Percentiles rank a stretch among this genome's conserved stretches.
Conservation (phyloP, 208 protist genomes). For the Acanthamoeba quina region DNA sequence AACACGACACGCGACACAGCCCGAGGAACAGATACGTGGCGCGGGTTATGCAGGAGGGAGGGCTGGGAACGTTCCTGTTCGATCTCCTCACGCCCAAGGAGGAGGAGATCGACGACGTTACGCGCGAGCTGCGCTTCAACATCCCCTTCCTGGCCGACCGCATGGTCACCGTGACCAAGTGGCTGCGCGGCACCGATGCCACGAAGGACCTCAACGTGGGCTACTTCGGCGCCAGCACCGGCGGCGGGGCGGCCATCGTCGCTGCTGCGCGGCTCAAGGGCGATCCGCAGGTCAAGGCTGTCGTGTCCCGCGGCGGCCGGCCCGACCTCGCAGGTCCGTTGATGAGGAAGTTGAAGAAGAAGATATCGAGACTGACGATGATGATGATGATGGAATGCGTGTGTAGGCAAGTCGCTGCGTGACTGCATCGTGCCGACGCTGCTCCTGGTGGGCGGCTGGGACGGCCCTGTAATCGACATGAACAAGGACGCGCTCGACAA, state of each 20-base stretch:
- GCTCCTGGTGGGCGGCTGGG: constrained; percentile 65
- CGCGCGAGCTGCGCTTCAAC: constrained; percentile 71
- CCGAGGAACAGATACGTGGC: constrained; percentile 69
- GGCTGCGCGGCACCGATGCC: constrained; percentile 6
- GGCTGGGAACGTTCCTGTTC: constrained; percentile 68
- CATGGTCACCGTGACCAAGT: constrained; percentile 35
- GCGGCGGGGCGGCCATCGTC: constrained; percentile 54
- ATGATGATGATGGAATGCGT: not conserved
- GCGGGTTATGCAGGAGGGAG: constrained; percentile 11
- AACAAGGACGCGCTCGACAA: constrained; percentile 47
- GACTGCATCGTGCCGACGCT: constrained; percentile 36
- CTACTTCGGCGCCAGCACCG: constrained; percentile 74
- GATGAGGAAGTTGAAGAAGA: not conserved
- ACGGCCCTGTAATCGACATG: constrained; percentile 68
- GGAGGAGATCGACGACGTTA: constrained; percentile 70
- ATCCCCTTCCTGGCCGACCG: constrained; percentile 68
- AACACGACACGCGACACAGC: not conserved
- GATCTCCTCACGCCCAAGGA: constrained; percentile 69
- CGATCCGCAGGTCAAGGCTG: constrained; percentile 49
- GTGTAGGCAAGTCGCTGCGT: not conserved
- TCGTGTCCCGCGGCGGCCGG: constrained; percentile 65
- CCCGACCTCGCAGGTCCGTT: constrained; percentile 57
- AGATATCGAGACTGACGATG: no score
- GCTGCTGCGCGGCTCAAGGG: constrained; percentile 50
- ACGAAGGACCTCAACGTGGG: constrained; percentile 52